These are phyloP conservation scores for Entophlyctis helioformis DNA, from an alignment of 192 early-diverging fungal genomes.

Conservation along the genomic window DNA sequence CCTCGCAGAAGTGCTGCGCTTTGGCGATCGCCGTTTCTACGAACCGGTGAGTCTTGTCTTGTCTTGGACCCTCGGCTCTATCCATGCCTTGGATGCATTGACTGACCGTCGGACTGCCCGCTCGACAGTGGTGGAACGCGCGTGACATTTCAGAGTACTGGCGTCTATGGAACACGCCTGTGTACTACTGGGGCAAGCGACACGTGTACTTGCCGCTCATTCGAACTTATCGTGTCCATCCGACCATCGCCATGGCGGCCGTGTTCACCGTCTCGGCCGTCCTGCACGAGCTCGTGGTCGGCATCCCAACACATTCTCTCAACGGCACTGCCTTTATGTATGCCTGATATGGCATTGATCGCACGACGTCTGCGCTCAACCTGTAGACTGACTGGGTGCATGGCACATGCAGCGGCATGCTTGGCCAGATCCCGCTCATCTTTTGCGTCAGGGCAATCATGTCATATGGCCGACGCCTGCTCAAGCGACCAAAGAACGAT, in stretches of 20 bases:
- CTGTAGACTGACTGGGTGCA: neutral
- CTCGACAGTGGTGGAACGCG: constrained; percentile 74
- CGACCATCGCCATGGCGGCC: constrained; percentile 39
- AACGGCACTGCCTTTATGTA: constrained; percentile 67
- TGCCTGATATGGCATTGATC: neutral
- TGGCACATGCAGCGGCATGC: constrained; percentile 8
- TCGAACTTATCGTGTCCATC: constrained; percentile 48
- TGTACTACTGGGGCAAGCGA: constrained; percentile 56
- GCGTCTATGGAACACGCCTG: constrained; percentile 85
- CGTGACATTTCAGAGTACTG: constrained; percentile 67
- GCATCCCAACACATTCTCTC: constrained; percentile 68
- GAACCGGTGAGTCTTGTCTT: constrained; percentile 10
- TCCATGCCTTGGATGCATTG: neutral
- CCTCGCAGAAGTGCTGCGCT: constrained; percentile 59
- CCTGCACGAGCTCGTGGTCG: constrained; percentile 77
- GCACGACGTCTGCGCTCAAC: neutral
- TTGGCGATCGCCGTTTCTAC: constrained; percentile 83
- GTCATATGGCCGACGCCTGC: constrained; percentile 1
- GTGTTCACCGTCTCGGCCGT: constrained; percentile 78
- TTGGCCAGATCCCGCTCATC: constrained; percentile 18
- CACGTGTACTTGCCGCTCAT: constrained; percentile 74
- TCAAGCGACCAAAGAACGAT: constrained; percentile 4
- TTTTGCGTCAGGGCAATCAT: constrained; percentile 3
- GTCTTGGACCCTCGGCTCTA: too few relatives aligned
- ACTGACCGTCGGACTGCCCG: too few relatives aligned